Evolutionary conservation across 495 filamentous ascomycete species (phyloP), one percentile per base, ranked within the genome.

Genomic region (Xeromyces bisporus): DNA sequence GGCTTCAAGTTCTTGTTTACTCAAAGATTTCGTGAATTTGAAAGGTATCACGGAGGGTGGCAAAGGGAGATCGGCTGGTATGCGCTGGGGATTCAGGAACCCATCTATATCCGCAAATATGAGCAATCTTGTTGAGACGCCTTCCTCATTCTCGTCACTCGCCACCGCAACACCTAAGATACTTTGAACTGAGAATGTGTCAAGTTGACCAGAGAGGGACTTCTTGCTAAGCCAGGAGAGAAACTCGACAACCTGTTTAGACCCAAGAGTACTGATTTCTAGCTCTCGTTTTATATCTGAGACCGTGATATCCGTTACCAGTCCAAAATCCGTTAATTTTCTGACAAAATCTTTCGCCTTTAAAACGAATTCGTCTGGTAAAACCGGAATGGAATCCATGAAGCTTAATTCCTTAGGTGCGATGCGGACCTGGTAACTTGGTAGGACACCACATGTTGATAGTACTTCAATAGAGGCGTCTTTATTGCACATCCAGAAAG

Each of bases 401-500:
- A 99, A 99, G 30, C 71, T 78, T 15, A 93, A 55, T 40, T 91
- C 81, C 33, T 84, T 75, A 5, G 76, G 77, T 6, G 77, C 77
- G 34, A 84, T 60, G 10, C 91, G 77, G 31, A 92, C 82, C 28
- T 77, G 59, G 12, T 74, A 69, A 14, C 76, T 84, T 20, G 74
- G 67, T 23, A 91, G 63, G 1, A 99, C 74, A 28, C 91, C 91
- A 32, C 73, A 68, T 4, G 81, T 89, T 8, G 83, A 92, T 34
- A 89, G 69, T 2, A 96, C 66, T 41, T 93, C 86, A 37, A 96
- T 85, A 1, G 71, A 75, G 1, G 74, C 65, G 21, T 74, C 73
- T 40, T 74, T 80, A 46, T 78, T 83, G 30, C 80, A 82, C 35
- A 71, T 86, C 89, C 89, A 99, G 46, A 96, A 99, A 1, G 80